Percentiles rank a stretch among this genome's conserved stretches.
These are phyloP conservation scores for Cystofilobasidium capitatum DNA, from an alignment of 768 basidiomycete genomes.

Conservation along the genomic window DNA sequence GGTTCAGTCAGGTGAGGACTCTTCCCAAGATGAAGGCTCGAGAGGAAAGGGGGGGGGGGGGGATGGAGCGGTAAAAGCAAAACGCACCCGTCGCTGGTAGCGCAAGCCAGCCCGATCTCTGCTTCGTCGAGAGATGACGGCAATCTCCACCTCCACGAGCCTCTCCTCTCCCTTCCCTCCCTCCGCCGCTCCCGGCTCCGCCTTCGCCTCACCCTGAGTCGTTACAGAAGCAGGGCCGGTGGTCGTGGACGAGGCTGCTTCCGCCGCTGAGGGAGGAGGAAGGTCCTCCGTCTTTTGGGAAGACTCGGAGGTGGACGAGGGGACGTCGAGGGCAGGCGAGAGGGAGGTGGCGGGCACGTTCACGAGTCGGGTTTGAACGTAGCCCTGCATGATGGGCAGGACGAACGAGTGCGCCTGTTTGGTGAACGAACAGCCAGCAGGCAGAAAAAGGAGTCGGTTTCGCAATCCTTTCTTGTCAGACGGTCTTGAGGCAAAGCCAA, in stretches of 20 bases:
- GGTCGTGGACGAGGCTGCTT: too few relatives aligned
- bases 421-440: background rate
- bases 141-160: conserved; percentile 14
- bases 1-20: background rate
- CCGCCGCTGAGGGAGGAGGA: too few relatives aligned
- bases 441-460: too few relatives aligned
- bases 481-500: too few relatives aligned
- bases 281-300: background rate
- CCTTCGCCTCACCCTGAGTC: too few relatives aligned
- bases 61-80: background rate
- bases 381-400: conserved; percentile 75
- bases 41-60: too few relatives aligned
- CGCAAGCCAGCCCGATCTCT: conserved; percentile 82
- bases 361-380: conserved; percentile 68
- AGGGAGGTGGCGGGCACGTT: conserved; percentile 41
- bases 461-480: too few relatives aligned
- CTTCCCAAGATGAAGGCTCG: background rate
- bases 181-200: too few relatives aligned
- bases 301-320: background rate
- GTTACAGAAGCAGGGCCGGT: too few relatives aligned
- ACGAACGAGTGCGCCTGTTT: conserved; percentile 11
- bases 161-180: too few relatives aligned
- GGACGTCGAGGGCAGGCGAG: background rate
- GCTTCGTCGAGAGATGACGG: conserved; percentile 74
- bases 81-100: conserved; percentile 63